Base-by-base conservation (phyloP, 2,329 filamentous ascomycete genomes). In the Aspergillus sp. region DNA sequence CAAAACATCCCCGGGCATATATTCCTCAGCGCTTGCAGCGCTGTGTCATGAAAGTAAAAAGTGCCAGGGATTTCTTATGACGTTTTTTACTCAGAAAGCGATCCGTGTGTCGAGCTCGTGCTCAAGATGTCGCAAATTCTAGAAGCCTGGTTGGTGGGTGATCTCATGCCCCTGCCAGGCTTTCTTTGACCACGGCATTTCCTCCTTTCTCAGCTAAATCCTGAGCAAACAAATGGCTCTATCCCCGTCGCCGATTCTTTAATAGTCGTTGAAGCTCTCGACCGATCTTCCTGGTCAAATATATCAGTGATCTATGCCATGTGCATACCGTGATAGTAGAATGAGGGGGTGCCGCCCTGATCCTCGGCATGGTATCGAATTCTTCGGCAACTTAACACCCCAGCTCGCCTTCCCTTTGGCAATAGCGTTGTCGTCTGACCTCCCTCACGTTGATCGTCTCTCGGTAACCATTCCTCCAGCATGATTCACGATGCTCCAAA, bases 11-110 rank as follows among this genome's bases (percentile, higher is more conserved):
- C 19, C 30, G 20, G 13, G 12, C 33, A 37, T 30, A 53, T 39
- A 39, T 19, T 51, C 37, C 42, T 33, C 57, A 49, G 45, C 60
- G 60, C 60, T 60, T 61, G 47, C 40, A 60, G 60, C 60, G 60
- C 57, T 57, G 55, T 44, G 34, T 17, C 19, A 15, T 59, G 27
- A 60, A 60, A 49, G 22, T 50, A 44, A 39, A 40, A 45, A 56
- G 50, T 15, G 27, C 19, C 41, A 9, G 37, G 19, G 20, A 49
- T 51, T 37, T 54, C 51, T 37, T 51, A 53, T 57, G 53, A 51
- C 48, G 49, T 47, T 42, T 30, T 11, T 30, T 30, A 30, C 39
- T 52, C 59, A 59, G 53, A 51, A 57, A 56, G 51, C 37, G 57
- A 54, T 59, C 57, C 40, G 56, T 51, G 46, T 30, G 59, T 51